Evolutionary conservation across 108 stramenopile genomes (phyloP), one percentile per base, ranked within the genome.

Genomic region (Cylindrotheca fusiformis): DNA sequence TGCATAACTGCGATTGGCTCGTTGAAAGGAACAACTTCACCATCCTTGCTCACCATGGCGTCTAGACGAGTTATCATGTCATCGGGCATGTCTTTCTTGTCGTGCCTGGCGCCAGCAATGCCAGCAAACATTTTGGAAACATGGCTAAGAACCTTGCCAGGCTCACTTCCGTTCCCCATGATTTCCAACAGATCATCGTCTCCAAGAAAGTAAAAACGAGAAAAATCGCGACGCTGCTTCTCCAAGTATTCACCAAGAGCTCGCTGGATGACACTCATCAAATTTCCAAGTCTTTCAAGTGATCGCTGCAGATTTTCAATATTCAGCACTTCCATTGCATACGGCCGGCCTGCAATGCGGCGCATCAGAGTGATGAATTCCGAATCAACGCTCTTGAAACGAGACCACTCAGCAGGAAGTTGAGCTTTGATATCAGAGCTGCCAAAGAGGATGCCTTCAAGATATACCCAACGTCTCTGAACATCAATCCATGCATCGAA

Each of bases 151-250:
- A 98, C 94, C 55, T 96, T 96, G 27, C 82, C 90, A 4, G 99
- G 97, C 59, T 97, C 96, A 56, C 83, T 75, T 5, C 91, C 68
- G 58, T 97, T 96, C 21, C 97, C 97, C 67, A 99, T 89, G 50
- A 99, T 97, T 76, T 98, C 97, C 45, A 99, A 81, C 60, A 99
- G 84, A 80, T 99, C 98, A 45, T 99, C 98, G 65, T 99, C 98
- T 33, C 98, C 98, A 26, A 99, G 93, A 68, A 99, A 99, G 74
- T 97, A 99, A 66, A 99, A 99, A 4, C 99, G 93, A 46, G 89
- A 76, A 74, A 99, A 98, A 44, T 88, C 90, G 52, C 83, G 81
- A 32, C 99, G 81, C 75, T 98, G 97, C 51, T 91, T 94, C 55
- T 95, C 95, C 25, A 99, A 79, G 73, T 98, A 99, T 48, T 97